Evolutionary conservation across 257 asterid species (phyloP).

Genomic region (Solanum chiquidenum): DNA sequence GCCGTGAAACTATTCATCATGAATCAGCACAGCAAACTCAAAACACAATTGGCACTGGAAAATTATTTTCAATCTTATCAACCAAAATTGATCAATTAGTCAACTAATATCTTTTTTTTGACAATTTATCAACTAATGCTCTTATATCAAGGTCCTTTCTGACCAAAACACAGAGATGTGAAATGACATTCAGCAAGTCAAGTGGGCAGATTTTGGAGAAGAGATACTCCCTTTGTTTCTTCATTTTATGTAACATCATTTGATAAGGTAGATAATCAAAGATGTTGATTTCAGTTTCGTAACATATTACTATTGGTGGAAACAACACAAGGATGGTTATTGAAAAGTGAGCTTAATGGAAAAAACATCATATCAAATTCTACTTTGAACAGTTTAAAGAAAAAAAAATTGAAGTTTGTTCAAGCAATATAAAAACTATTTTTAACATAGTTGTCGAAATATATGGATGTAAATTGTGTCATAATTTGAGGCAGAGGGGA

Average conservation of each 20-base stretch:
- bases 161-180: not conserved
- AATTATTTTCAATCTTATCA: not conserved
- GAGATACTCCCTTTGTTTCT: not conserved
- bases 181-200: not conserved
- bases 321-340: not conserved
- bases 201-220: not conserved
- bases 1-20: not conserved
- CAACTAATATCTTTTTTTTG: not conserved
- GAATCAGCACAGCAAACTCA: not conserved
- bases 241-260: not conserved
- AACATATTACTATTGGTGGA: not conserved
- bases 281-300: not conserved
- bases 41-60: not conserved
- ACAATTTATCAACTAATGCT: not conserved
- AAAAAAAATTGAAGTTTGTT: not conserved
- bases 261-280: not conserved
- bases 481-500: not conserved
- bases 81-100: not conserved
- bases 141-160: not conserved
- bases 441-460: not conserved
- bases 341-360: not conserved
- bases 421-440: not conserved
- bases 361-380: not conserved
- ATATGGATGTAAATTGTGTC: not conserved
- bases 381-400: not conserved